Evolutionary conservation across 495 filamentous ascomycete species (phyloP).

Genomic region (Cairneyella variabilis): DNA sequence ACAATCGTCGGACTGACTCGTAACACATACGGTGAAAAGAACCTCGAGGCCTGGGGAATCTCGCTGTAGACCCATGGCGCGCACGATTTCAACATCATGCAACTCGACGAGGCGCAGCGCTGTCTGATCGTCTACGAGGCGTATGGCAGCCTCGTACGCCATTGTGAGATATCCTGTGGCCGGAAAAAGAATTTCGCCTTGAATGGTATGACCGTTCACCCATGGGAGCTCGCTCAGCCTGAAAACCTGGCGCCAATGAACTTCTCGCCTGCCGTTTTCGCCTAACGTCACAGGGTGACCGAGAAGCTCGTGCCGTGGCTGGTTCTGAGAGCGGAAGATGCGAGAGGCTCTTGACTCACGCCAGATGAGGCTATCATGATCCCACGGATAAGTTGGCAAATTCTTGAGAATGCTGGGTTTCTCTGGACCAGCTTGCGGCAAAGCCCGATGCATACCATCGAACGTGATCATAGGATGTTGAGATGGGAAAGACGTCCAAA

Average conservation of each 20-base stretch:
- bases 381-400: slow-evolving; percentile 48
- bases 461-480: not conserved
- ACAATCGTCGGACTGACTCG: not conserved
- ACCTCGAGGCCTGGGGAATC: slow-evolving; percentile 19
- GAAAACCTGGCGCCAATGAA: slow-evolving; percentile 51
- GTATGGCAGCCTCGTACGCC: slow-evolving; percentile 41
- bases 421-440: not conserved
- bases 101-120: slow-evolving; percentile 3
- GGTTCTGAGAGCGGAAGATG: slow-evolving; percentile 18
- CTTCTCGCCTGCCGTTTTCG: slow-evolving; percentile 21
- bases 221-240: slow-evolving; percentile 48
- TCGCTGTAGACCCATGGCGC: slow-evolving; percentile 29
- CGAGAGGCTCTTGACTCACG: slow-evolving; percentile 38
- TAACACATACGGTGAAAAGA: slow-evolving; percentile 5
- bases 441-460: not conserved
- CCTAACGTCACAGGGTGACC: not conserved
- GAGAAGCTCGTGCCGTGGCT: slow-evolving; percentile 5
- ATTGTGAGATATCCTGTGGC: slow-evolving; percentile 55
- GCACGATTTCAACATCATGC: slow-evolving; percentile 21
- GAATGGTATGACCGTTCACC: slow-evolving; percentile 50
- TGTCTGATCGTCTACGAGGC: not conserved
- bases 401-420: slow-evolving; percentile 6
- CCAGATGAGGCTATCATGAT: slow-evolving; percentile 43
- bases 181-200: slow-evolving; percentile 52
- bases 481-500: slow-evolving; percentile 20